Base-by-base conservation (phyloP, 2,329 filamentous ascomycete genomes). In the Nothophoma quercina region DNA sequence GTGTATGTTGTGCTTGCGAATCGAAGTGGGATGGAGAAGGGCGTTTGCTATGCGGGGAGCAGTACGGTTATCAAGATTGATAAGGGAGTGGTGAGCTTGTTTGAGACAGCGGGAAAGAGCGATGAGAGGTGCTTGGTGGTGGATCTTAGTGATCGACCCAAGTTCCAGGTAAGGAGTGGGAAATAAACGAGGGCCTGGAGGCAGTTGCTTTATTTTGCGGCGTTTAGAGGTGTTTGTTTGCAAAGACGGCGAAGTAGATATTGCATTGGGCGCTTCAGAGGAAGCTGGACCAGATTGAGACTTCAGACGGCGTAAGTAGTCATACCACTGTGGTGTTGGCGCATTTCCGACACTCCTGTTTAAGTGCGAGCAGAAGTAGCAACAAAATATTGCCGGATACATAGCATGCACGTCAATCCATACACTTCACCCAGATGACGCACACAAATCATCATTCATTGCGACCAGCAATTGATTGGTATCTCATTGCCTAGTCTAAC, bases 1-100 rank as follows among this genome's bases (percentile, higher is more conserved):
- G 81, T 88, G 15, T 84, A 90, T 29, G 78, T 93, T 0, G 79
- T 93, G 0, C 82, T 92, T 58, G 85, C 85, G 35, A 93, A 95
- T 67, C 81, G 90, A 3, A 83, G 81, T 23, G 90, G 90, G 0
- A 78, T 76, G 1, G 90, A 93, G 61, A 83, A 79, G 5, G 81
- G 85, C 0, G 86, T 81, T 0, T 81, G 84, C 0, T 95, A 91
- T 71, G 87, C 89, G 0, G 90, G 90, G 0, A 91, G 88, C 0
- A 91, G 87, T 55, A 83, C 86, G 0, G 87, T 93, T 0, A 72
- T 93, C 23, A 85, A 86, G 3, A 83, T 93, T 23, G 78, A 83
- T 8, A 73, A 78, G 5, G 89, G 88, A 0, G 83, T 86, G 34
- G 85, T 91, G 8, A 85, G 75, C 40, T 80, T 92, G 0, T 91